These are phyloP conservation scores for Amanita brunnescens DNA, from an alignment of 768 basidiomycete genomes.

Conservation along the genomic window DNA sequence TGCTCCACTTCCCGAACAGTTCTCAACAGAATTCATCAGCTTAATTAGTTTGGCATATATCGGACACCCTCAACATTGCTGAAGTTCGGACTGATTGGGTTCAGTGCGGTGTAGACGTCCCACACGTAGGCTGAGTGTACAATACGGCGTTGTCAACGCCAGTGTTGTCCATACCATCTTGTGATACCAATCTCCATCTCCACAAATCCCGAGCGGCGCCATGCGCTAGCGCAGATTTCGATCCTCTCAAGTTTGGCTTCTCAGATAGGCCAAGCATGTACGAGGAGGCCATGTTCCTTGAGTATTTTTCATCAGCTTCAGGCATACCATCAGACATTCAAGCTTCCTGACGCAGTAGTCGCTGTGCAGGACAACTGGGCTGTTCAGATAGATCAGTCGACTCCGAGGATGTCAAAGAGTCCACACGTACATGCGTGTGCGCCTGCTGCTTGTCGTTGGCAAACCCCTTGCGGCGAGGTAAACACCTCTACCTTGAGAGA, in stretches of 20 bases:
- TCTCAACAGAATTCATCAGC: too few relatives aligned
- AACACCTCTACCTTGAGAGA: slow-evolving; percentile 94
- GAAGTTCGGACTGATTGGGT: slow-evolving; percentile 84
- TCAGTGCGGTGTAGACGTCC: slow-evolving; percentile 83
- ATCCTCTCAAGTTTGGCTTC: slow-evolving; percentile 90
- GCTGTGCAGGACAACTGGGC: slow-evolving; percentile 94
- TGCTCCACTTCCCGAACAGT: too few relatives aligned
- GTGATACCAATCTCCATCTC: slow-evolving; percentile 99
- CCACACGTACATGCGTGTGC: slow-evolving; percentile 80
- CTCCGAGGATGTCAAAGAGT: neutral
- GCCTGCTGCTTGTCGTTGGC: slow-evolving; percentile 94
- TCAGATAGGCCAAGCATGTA: slow-evolving; percentile 99
- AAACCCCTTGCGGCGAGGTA: slow-evolving; percentile 95
- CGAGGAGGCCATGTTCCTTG: slow-evolving; percentile 86
- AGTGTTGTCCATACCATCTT: slow-evolving; percentile 98
- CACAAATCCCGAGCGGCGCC: slow-evolving; percentile 86
- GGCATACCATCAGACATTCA: slow-evolving; percentile 99
- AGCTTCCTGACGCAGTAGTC: slow-evolving; percentile 99
- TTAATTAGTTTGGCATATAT: too few relatives aligned
- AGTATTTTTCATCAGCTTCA: slow-evolving; percentile 86
- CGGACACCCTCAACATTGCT: too few relatives aligned
- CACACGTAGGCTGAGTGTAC: slow-evolving; percentile 97
- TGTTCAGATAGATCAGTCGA: slow-evolving; percentile 18
- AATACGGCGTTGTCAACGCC: slow-evolving; percentile 86
- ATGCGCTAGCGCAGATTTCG: slow-evolving; percentile 83